phyloP scores from a whole-genome alignment of 768 basidiomycete species.

The Amanita molliuscula region DNA sequence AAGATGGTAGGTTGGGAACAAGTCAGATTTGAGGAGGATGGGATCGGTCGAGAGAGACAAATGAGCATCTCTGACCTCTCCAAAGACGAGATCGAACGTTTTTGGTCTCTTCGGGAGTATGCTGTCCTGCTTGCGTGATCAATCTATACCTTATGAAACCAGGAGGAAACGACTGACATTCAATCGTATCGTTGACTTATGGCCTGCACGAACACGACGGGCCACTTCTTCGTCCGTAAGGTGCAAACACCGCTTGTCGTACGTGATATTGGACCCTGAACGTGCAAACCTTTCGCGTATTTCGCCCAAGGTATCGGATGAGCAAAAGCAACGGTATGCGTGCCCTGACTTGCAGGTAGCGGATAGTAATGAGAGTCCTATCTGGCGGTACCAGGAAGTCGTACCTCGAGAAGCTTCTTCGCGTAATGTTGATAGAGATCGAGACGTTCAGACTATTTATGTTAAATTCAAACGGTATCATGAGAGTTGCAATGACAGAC shows the following conservation, averaged over 20 bases:
- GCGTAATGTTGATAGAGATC: constrained; percentile 76
- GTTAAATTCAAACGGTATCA: not conserved
- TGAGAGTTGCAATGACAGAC: constrained; percentile 24
- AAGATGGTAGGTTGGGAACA: constrained; percentile 93
- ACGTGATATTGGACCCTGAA: constrained; percentile 66
- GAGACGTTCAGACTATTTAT: constrained; percentile 69
- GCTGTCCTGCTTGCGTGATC: constrained; percentile 34
- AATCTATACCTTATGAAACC: constrained; percentile 3
- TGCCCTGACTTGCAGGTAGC: constrained; percentile 51
- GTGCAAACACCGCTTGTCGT: constrained; percentile 84
- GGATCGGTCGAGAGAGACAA: constrained; percentile 81
- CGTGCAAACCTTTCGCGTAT: constrained; percentile 65
- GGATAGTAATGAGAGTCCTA: not conserved
- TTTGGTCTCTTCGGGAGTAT: constrained; percentile 40
- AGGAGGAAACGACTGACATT: constrained; percentile 45
- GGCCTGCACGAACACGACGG: constrained; percentile 60
- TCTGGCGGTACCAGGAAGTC: not conserved
- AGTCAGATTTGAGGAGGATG: constrained; percentile 84
- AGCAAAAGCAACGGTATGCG: constrained; percentile 95
- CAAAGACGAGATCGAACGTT: constrained; percentile 68
- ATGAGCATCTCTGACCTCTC: constrained; percentile 61
- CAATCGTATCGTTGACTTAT: constrained; percentile 76
- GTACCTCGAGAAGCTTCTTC: constrained; percentile 65
- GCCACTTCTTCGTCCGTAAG: constrained; percentile 81
- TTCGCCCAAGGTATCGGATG: constrained; percentile 53